Percentiles rank a stretch among this genome's conserved stretches.
These are phyloP conservation scores for Colletotrichum lupini DNA, from an alignment of 2,329 filamentous ascomycete species.

Conservation along the genomic window DNA sequence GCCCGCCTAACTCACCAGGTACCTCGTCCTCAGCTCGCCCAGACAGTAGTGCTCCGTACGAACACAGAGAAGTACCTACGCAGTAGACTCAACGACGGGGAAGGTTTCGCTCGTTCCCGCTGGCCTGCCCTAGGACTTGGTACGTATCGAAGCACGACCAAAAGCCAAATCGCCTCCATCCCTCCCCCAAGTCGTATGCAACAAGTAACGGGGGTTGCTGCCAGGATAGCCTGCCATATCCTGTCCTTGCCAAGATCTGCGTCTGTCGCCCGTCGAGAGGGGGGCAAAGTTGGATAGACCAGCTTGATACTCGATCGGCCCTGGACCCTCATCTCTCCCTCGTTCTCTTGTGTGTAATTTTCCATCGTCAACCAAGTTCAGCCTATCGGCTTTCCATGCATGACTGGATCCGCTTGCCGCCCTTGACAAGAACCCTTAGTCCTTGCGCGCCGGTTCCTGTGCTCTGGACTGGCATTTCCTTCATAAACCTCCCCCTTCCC, in stretches of 20 bases:
- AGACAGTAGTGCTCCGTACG: background rate
- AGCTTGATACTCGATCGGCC: background rate
- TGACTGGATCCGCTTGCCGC: slow-evolving; percentile 26
- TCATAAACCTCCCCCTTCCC: slow-evolving; percentile 26
- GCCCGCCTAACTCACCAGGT: slow-evolving; percentile 5
- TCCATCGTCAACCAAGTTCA: slow-evolving; percentile 25
- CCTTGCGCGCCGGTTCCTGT: slow-evolving; percentile 15
- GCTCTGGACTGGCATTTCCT: slow-evolving; percentile 11
- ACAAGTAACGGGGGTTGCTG: slow-evolving; percentile 14
- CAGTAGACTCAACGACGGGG: slow-evolving; percentile 1
- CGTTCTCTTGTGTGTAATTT: slow-evolving; percentile 26
- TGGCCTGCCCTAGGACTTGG: background rate
- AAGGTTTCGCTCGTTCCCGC: slow-evolving; percentile 22
- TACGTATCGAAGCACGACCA: slow-evolving; percentile 28
- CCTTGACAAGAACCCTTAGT: slow-evolving; percentile 33
- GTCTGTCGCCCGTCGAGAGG: slow-evolving; percentile 4
- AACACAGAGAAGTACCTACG: no score
- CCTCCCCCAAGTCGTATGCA: slow-evolving; percentile 16
- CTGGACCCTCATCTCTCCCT: slow-evolving; percentile 6
- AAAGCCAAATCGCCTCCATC: slow-evolving; percentile 28
- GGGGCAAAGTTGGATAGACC: slow-evolving; percentile 10
- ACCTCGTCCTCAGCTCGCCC: background rate
- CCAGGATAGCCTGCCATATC: slow-evolving; percentile 27
- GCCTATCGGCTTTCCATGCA: slow-evolving; percentile 21
- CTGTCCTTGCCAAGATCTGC: slow-evolving; percentile 22